A percentile compares a stretch with the other conserved stretches of the same genome.
These are phyloP conservation scores for Trapa bicornis DNA, from an alignment of 345 rosid species.

Conservation along the genomic window DNA sequence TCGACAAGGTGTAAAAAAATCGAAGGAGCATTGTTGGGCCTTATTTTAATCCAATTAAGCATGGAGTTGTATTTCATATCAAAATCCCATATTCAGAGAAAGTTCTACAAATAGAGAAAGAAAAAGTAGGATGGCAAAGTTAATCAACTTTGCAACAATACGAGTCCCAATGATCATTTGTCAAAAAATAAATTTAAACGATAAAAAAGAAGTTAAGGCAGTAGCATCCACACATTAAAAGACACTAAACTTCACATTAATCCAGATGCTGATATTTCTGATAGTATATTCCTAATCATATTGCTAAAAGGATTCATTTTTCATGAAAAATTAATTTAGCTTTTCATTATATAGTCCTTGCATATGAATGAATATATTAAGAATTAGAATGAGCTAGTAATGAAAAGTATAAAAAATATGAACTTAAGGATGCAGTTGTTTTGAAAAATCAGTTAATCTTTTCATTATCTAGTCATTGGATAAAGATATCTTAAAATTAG, in stretches of 20 bases:
- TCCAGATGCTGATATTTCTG: not conserved
- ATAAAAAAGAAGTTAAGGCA: not conserved
- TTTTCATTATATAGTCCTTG: not conserved
- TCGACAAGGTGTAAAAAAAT: conserved; percentile 1
- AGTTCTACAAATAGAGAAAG: not conserved
- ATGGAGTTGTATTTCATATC: not conserved
- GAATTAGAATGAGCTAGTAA: not conserved
- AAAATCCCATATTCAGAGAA: not conserved
- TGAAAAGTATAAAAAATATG: not conserved
- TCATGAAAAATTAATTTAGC: not conserved
- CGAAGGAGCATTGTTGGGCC: not conserved
- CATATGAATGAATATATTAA: not conserved
- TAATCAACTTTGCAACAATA: not conserved
- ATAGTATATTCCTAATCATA: not conserved
- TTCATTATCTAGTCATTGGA: not conserved
- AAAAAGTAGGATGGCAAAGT: not conserved
- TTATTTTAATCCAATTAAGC: not conserved
- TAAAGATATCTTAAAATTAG: no score
- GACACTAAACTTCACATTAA: not conserved
- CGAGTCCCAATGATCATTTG: not conserved
- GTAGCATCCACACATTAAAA: not conserved
- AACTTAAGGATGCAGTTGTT: not conserved
- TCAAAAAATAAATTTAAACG: not conserved
- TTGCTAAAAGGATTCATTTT: not conserved
- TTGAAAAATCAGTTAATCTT: not conserved